Percentiles rank a stretch among this genome's conserved stretches.
Conservation (phyloP, 1,139 yeast species). For the Zygosaccharomyces pseudobailii region DNA sequence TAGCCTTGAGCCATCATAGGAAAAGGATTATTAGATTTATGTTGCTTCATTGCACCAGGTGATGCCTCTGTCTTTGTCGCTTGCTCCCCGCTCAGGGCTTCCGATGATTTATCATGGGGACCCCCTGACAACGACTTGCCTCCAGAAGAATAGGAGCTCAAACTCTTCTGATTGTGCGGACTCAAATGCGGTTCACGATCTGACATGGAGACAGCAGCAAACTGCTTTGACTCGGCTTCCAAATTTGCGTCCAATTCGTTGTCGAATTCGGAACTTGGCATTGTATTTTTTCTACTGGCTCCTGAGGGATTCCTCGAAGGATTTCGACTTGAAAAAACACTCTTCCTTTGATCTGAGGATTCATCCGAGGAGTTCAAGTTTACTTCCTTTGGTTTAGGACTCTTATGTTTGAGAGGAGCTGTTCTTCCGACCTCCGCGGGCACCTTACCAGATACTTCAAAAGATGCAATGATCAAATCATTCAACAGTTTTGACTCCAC, state of each 20-base stretch:
- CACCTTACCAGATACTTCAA: constrained; percentile 30
- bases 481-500: constrained; percentile 21
- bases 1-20: constrained; percentile 25
- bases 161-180: constrained; percentile 14
- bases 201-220: neutral
- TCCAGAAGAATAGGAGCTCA: constrained; percentile 14
- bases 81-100: constrained; percentile 18
- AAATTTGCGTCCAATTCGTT: neutral
- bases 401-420: neutral
- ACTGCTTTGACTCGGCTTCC: neutral
- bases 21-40: constrained; percentile 34
- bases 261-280: constrained; percentile 1
- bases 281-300: constrained; percentile 1
- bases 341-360: neutral
- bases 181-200: constrained; percentile 1
- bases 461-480: constrained; percentile 25
- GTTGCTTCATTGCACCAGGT: constrained; percentile 23
- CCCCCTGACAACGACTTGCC: constrained; percentile 10
- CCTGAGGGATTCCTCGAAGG: constrained; percentile 4
- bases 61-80: constrained; percentile 20
- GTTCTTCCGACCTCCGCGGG: constrained; percentile 18
- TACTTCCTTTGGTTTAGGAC: neutral
- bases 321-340: constrained; percentile 3
- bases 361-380: constrained; percentile 1
- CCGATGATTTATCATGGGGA: constrained; percentile 12